Conservation (phyloP, 768 basidiomycete genomes). For the Tremella yokohamensis region DNA sequence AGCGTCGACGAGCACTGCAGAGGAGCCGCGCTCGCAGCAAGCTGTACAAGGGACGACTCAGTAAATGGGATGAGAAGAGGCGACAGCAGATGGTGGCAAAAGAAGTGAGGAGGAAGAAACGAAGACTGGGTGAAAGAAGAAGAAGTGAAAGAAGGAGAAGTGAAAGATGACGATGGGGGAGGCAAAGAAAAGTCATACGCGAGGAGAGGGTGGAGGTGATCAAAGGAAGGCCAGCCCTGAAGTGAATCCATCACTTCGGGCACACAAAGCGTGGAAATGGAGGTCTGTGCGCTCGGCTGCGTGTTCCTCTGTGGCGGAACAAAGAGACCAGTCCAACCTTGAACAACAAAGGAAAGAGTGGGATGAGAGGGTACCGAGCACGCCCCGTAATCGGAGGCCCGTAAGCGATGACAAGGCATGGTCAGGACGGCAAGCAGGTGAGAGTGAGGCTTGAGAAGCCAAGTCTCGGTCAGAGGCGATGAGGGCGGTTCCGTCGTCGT, state of each 20-base stretch:
- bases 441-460: too few relatives aligned
- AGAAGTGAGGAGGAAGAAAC: not conserved
- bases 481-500: too few relatives aligned
- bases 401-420: too few relatives aligned
- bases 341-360: conserved; percentile 10
- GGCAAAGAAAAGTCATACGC: conserved; percentile 6
- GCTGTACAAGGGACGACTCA: not conserved
- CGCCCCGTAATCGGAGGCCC: too few relatives aligned
- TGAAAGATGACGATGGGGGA: conserved; percentile 4
- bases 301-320: not conserved
- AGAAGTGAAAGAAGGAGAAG: conserved; percentile 7
- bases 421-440: too few relatives aligned
- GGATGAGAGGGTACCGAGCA: not conserved
- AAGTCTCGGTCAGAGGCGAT: too few relatives aligned
- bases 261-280: too few relatives aligned
- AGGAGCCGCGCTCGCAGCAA: not conserved
- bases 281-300: too few relatives aligned
- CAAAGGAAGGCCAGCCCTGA: conserved; percentile 5
- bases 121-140: conserved; percentile 6
- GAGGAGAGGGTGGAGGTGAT: not conserved
- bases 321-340: not conserved
- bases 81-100: not conserved
- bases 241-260: too few relatives aligned
- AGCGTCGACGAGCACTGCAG: not conserved
- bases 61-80: not conserved